A percentile compares a stretch with the other conserved stretches of the same genome.
Evolutionary conservation across 2,329 filamentous ascomycete genomes (phyloP).

Genomic region (Pseudogymnoascus sp.): DNA sequence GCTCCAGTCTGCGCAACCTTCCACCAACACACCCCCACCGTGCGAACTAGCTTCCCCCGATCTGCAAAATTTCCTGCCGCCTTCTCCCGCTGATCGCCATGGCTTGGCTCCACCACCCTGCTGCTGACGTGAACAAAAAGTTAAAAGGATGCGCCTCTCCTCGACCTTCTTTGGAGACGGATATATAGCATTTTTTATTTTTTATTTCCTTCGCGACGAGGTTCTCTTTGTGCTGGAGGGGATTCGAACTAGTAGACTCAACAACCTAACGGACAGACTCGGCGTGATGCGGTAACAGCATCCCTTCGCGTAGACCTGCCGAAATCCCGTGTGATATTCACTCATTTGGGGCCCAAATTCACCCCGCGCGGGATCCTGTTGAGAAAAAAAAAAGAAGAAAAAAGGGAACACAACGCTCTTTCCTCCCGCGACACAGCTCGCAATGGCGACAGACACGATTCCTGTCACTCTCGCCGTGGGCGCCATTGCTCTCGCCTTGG

Average conservation of each 20-base stretch:
- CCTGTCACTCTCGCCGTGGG: conserved; percentile 20
- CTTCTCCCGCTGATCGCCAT: not conserved
- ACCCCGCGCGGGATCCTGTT: not conserved
- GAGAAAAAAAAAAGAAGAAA: too few relatives aligned
- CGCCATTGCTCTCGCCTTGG: conserved; percentile 28
- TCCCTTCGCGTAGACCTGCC: not conserved
- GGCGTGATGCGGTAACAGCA: not conserved
- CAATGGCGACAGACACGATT: not conserved
- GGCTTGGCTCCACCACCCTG: not conserved
- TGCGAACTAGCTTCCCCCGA: not conserved
- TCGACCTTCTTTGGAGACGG: not conserved
- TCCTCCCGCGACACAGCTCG: not conserved
- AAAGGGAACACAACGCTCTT: not conserved
- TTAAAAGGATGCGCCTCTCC: not conserved
- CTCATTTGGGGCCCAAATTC: not conserved
- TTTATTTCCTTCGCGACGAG: not conserved
- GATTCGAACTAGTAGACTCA: not conserved
- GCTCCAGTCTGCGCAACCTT: not conserved
- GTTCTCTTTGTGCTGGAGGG: not conserved
- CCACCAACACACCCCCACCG: not conserved
- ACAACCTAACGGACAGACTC: not conserved
- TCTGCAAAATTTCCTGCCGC: conserved; percentile 5
- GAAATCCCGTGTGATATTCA: not conserved
- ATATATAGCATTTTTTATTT: not conserved
- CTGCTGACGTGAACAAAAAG: not conserved